phyloP scores from a whole-genome alignment of 2,329 filamentous ascomycete genomes.

The Penicillium olsonii region DNA sequence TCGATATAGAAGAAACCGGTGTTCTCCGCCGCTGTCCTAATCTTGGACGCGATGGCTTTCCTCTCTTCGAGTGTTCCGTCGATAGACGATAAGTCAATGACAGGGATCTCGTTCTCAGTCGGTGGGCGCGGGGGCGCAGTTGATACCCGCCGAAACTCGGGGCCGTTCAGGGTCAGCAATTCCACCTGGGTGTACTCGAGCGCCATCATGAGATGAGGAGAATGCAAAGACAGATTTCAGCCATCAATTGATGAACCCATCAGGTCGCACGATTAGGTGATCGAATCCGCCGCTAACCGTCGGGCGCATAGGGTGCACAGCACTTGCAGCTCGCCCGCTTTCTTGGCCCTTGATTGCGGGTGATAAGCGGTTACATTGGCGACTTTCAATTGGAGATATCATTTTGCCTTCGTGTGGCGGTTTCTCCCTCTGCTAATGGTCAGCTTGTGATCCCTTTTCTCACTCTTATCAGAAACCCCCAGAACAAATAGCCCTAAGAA shows the following conservation, averaged over 20 bases:
- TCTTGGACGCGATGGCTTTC: constrained; percentile 42
- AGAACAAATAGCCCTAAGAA: constrained; percentile 3
- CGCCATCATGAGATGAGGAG: background rate
- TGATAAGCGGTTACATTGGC: background rate
- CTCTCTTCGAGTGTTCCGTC: constrained; percentile 39
- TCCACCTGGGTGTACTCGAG: constrained; percentile 43
- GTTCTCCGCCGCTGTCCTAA: constrained; percentile 51
- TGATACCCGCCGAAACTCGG: constrained; percentile 48
- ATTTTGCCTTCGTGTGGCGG: background rate
- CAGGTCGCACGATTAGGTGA: background rate
- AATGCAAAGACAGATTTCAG: background rate
- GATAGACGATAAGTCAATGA: constrained; percentile 54
- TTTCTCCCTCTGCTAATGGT: background rate
- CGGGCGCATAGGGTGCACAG: background rate
- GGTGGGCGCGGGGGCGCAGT: constrained; percentile 44
- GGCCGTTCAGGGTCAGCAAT: constrained; percentile 47
- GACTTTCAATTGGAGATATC: background rate
- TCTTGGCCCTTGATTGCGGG: constrained; percentile 2
- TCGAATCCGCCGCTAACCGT: constrained; percentile 5
- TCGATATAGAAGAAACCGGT: constrained; percentile 60
- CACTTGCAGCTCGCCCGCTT: background rate
- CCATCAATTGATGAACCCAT: background rate
- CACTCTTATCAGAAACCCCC: constrained; percentile 1
- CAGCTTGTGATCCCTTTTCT: background rate
- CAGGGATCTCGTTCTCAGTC: constrained; percentile 51